Evolutionary conservation across 331 rosid species (phyloP), one percentile per base, ranked within the genome.

Genomic region (Quercus lobata): DNA sequence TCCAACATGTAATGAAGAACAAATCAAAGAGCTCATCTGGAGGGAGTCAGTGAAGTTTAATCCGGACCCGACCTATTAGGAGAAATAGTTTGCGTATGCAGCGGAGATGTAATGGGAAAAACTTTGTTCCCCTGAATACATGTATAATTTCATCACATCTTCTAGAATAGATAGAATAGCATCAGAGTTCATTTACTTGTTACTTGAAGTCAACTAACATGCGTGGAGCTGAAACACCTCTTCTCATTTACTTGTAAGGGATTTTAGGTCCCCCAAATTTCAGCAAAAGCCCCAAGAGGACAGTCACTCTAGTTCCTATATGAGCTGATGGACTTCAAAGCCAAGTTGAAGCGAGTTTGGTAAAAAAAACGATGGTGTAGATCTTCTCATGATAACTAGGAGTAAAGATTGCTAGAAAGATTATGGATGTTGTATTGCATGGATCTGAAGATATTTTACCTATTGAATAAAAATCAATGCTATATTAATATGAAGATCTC

Each of bases 21-120:
- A 93, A 78, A 90, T 93, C 82, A 95, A 91, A 82, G 99, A 95
- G 83, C 97, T 93, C 81, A 95, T 93, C 76, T 93, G 96, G 97
- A 86, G 72, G 83, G 99, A 95, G 77, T 84, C 96, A 1, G 90
- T 89, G 86, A 88, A 87, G 80, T 93, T 84, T 91, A 95, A 93
- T 77, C 98, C 98, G 2, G 97, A 93, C 63, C 92, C 93, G 29
- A 81, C 78, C 69, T 71, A 78, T 62, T 86, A 88, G 73, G 77
- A 75, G 80, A 74, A 71, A 73, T 86, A 77, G 66, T 79, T 78
- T 79, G 74, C 72, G 69, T 76, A 55, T 84, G 78, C 80, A 79
- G 86, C 75, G 79, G 76, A 81, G 78, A 58, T 84, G 66, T 58
- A 79, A 57, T 52, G 76, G 44, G 77, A 76, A 69, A 71, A 57